Evolutionary conservation across 257 asterid genomes (phyloP), one percentile per base, ranked within the genome.

Genomic region (Nemophila menziesii): DNA sequence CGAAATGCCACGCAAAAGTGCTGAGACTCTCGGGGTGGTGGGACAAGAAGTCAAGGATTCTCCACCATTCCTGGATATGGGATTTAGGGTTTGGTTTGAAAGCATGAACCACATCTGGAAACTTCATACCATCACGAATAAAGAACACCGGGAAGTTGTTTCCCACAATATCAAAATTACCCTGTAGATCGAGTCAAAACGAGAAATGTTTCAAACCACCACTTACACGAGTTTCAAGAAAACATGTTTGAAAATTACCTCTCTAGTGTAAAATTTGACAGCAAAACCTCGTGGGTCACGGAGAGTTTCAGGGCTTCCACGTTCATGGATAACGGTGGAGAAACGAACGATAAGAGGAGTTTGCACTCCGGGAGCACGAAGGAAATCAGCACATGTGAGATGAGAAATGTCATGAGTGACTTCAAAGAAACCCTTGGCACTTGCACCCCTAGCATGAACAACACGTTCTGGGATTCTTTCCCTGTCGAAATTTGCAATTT

Each of bases 401-500:
- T 58, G 40, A 43, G 58, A 43, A 24, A 50, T 20, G 10, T 51
- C 58, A 51, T 50, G 58, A 38, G 58, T 50, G 33, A 51, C 65
- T 29, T 58, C 58, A 44, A 58, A 58, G 47, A 50, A 58, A 7
- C 65, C 65, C 22, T 58, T 50, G n/a, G 65, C 65, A 44, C 65
- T 51, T 5, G 57, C 65, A 43, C 65, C 65, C 36, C 65, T 37
- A 39, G 65, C 65, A 38, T 58, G 65, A 21, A 58, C 65, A 51
- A 58, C 65, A 18, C 65, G 58, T 19, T 58, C 65, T 3, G 65
- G 65, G 12, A 58, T 58, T 44, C 57, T 16, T 9, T 58, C 65
- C 11, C 65, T 56, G 36, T 58, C 57, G 36, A 58, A 58, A 10
- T 48, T 43, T 9, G 58, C 58, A 11, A 58, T 44, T 2, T 58